A percentile compares a stretch with the other conserved stretches of the same genome.
Conservation (phyloP, 2,329 filamentous ascomycete genomes). For the Hypoxylon sp. region DNA sequence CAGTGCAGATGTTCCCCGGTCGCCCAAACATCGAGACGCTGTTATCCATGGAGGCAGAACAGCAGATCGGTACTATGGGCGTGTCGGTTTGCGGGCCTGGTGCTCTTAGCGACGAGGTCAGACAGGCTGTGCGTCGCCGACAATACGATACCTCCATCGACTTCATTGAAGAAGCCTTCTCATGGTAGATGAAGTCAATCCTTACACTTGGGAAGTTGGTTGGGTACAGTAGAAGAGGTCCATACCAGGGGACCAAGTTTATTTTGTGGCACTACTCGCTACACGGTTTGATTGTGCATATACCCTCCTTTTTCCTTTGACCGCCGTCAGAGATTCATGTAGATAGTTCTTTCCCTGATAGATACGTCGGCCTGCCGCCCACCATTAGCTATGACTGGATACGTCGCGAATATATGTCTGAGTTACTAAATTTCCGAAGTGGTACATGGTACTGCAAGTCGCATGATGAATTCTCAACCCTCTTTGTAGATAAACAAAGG, state of each 20-base stretch:
- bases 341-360: slow-evolving; percentile 39
- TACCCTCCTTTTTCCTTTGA: slow-evolving; percentile 33
- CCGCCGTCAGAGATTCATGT: slow-evolving; percentile 38
- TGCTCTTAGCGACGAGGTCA: slow-evolving; percentile 79
- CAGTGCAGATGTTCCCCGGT: slow-evolving; percentile 87
- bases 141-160: slow-evolving; percentile 77
- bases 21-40: slow-evolving; percentile 80
- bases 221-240: slow-evolving; percentile 11
- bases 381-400: slow-evolving; percentile 31
- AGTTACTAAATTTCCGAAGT: slow-evolving; percentile 5
- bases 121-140: slow-evolving; percentile 73
- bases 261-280: slow-evolving; percentile 34
- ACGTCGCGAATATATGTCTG: slow-evolving; percentile 36
- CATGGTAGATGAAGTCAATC: slow-evolving; percentile 59
- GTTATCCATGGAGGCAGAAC: slow-evolving; percentile 79
- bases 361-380: slow-evolving; percentile 27
- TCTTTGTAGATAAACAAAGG: neutral
- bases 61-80: slow-evolving; percentile 79
- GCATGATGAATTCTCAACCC: neutral
- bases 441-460: neutral
- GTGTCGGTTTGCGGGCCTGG: slow-evolving; percentile 82
- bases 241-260: slow-evolving; percentile 23
- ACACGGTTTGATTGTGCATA: slow-evolving; percentile 44
- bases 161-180: slow-evolving; percentile 84
- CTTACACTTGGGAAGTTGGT: slow-evolving; percentile 5